Conservation (phyloP, 768 basidiomycete genomes). For the Tricholoma matsutake region DNA sequence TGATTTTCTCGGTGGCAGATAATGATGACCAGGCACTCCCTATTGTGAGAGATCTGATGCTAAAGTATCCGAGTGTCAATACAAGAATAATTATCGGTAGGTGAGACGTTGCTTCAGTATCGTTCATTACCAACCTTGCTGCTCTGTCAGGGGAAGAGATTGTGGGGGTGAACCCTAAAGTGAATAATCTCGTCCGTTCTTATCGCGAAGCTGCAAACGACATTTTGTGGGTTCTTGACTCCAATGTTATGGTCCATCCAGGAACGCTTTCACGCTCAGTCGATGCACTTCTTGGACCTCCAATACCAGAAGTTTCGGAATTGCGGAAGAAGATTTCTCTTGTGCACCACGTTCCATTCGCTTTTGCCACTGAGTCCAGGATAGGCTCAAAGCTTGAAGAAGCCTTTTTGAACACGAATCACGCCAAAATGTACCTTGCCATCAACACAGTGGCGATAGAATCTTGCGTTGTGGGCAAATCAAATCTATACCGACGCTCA, state of each 20-base stretch:
- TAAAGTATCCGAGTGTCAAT: slow-evolving; percentile 73
- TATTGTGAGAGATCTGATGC: slow-evolving; percentile 73
- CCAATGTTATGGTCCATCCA: slow-evolving; percentile 79
- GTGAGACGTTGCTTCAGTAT: slow-evolving; percentile 14
- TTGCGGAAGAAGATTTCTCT: slow-evolving; percentile 60
- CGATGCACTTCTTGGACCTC: slow-evolving; percentile 56
- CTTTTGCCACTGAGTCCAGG: slow-evolving; percentile 61
- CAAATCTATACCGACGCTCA: slow-evolving; percentile 88
- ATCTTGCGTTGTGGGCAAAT: slow-evolving; percentile 97
- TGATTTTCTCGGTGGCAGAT: slow-evolving; percentile 89
- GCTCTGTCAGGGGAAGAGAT: slow-evolving; percentile 62
- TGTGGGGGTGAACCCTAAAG: slow-evolving; percentile 94
- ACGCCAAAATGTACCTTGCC: slow-evolving; percentile 97
- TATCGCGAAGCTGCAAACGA: slow-evolving; percentile 81
- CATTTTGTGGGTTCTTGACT: slow-evolving; percentile 95
- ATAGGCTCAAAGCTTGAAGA: slow-evolving; percentile 88
- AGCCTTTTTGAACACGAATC: slow-evolving; percentile 94
- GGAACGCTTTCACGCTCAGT: slow-evolving; percentile 85
- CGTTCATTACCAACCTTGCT: background rate
- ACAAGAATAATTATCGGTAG: slow-evolving; percentile 76
- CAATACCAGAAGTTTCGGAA: slow-evolving; percentile 26
- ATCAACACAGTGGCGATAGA: slow-evolving; percentile 88
- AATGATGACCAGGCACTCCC: slow-evolving; percentile 84
- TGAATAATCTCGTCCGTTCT: slow-evolving; percentile 90
- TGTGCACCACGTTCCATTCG: slow-evolving; percentile 96